Evolutionary conservation across 2,329 filamentous ascomycete genomes (phyloP), one percentile per base, ranked within the genome.

Genomic region (Hypoxylon rubiginosum): DNA sequence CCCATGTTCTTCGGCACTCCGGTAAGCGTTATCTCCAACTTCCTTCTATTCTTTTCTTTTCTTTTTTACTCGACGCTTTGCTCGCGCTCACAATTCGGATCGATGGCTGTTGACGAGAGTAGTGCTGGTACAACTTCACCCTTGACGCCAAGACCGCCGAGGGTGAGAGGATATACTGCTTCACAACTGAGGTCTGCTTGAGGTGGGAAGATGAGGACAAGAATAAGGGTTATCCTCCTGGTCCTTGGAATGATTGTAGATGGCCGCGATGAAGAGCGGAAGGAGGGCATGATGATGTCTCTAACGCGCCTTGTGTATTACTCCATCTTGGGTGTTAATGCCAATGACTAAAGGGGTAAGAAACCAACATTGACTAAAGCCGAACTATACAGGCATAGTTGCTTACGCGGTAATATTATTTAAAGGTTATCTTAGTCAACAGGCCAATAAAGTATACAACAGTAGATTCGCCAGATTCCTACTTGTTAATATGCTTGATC

Each of bases 61-160:
- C 52, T 45, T 17, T 45, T 45, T 15, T 1, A 24, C 19, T 17
- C 43, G 51, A 17, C 36, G 24, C 10, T 26, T 43, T 41, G 1
- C 21, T 54, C 34, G 5, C 11, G 9, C 19, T 24, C 36, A 17
- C 17, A 13, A 17, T 7, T 45, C 11, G 34, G 34, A 13, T 11
- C 4, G 21, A 41, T 52, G 21, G 48, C 6, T 21, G 13, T 48
- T 59, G 32, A 59, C 48, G 15, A 30, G 19, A 26, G 4, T 11
- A 62, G 62, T 51, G 34, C 21, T 48, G 57, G 50, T 65, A 65
- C 32, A 62, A 62, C 36, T 53, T 54, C 24, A 65, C 57, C 15
- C 30, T 65, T 36, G 62, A 65, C 36, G 62, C 62, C 7, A 65
- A 55, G 57, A 60, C 62, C 36, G 50, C 50, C 32, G 57, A 65